Evolutionary conservation across 2,329 filamentous ascomycete species (phyloP).

Genomic region (Aspergillus sp.): DNA sequence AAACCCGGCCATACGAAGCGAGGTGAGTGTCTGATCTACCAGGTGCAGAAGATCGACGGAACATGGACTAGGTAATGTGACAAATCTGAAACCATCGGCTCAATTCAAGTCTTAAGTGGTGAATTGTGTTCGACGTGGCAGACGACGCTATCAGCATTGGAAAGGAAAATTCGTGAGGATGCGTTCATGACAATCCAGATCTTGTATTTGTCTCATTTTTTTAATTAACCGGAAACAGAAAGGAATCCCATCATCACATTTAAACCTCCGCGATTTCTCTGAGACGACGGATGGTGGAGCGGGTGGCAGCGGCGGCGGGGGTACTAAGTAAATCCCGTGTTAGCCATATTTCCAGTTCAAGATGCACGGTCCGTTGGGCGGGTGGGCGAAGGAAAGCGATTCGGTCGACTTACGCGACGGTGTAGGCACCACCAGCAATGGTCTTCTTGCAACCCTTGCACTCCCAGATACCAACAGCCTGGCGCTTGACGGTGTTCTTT

Average conservation of each 20-base stretch:
- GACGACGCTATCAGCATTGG: conserved; percentile 22
- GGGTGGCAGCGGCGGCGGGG: conserved; percentile 87
- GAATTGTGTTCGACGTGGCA: conserved; percentile 14
- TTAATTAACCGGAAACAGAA: conserved; percentile 39
- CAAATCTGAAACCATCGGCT: conserved; percentile 18
- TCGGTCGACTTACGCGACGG: conserved; percentile 77
- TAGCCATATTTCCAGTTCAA: conserved; percentile 3
- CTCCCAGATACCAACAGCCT: conserved; percentile 93
- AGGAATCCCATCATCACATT: conserved; percentile 38
- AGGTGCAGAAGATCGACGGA: not conserved
- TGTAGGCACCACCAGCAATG: conserved; percentile 90
- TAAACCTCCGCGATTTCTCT: conserved; percentile 92
- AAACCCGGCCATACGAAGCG: not conserved
- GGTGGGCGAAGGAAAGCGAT: conserved; percentile 6
- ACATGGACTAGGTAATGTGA: not conserved
- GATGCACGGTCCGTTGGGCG: not conserved
- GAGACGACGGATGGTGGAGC: conserved; percentile 95
- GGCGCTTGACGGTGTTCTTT: conserved; percentile 89
- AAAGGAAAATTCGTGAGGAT: conserved; percentile 22
- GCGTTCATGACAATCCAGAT: conserved; percentile 28
- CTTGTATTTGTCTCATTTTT: conserved; percentile 38
- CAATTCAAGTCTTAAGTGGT: conserved; percentile 24
- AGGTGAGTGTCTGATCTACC: not conserved
- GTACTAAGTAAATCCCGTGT: conserved; percentile 57
- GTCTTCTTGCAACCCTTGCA: conserved; percentile 96